Evolutionary conservation across 352 stramenopile genomes (phyloP).

Genomic region (Pelagophyceae sp.): DNA sequence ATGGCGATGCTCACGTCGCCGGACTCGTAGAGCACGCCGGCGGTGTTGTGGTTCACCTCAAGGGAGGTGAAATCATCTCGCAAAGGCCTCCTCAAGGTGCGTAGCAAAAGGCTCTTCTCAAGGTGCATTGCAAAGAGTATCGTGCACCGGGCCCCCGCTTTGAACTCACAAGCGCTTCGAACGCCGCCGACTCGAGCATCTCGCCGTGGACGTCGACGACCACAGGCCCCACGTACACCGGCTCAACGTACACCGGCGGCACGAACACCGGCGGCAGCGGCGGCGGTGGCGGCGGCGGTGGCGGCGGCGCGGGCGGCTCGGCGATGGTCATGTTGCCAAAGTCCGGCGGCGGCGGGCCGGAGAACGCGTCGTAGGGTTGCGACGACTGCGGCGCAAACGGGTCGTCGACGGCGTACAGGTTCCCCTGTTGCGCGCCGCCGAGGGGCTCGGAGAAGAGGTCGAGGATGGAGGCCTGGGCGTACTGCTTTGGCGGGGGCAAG

Average conservation of each 20-base stretch:
- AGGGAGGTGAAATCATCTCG: no score
- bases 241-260: no score
- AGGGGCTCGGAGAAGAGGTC: constrained; percentile 11
- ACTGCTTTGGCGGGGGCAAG: neutral
- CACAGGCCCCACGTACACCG: neutral
- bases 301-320: neutral
- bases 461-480: neutral
- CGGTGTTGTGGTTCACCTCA: neutral
- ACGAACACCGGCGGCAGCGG: neutral
- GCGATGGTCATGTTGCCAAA: neutral
- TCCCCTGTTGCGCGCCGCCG: neutral
- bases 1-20: constrained; percentile 42
- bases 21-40: constrained; percentile 20
- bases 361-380: neutral
- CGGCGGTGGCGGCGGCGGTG: neutral
- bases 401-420: neutral
- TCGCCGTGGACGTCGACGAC: neutral
- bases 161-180: neutral
- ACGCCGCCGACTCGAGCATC: neutral
- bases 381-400: neutral
- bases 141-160: no score
- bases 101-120: no score
- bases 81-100: no score
- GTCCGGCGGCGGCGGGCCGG: neutral
- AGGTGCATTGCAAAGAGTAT: no score